A percentile compares a stretch with the other conserved stretches of the same genome.
Conservation (phyloP, 1,284 basidiomycete genomes). For the Limonomyces culmigenus region DNA sequence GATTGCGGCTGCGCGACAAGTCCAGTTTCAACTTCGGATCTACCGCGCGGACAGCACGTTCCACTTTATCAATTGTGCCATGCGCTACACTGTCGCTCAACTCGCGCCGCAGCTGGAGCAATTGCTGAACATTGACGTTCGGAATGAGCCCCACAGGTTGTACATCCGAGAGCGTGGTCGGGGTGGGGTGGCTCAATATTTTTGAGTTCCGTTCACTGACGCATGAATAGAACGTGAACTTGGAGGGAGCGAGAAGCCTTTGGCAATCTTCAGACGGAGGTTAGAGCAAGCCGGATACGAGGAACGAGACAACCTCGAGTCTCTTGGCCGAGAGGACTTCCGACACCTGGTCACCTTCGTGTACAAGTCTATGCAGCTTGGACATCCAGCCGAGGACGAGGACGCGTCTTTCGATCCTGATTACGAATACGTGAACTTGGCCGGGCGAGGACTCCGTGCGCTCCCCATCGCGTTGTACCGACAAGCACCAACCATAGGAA, state of each 20-base stretch:
- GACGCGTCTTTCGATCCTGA: slow-evolving; percentile 62
- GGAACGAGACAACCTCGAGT: slow-evolving; percentile 64
- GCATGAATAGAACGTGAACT: slow-evolving; percentile 56
- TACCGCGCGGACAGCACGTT: slow-evolving; percentile 66
- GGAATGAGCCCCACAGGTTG: slow-evolving; percentile 49
- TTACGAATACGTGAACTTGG: slow-evolving; percentile 77
- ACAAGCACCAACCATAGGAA: slow-evolving; percentile 75
- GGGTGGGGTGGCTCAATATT: slow-evolving; percentile 29
- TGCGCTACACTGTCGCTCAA: slow-evolving; percentile 55
- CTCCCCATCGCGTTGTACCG: slow-evolving; percentile 84
- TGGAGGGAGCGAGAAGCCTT: slow-evolving; percentile 69
- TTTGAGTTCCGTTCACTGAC: slow-evolving; percentile 2
- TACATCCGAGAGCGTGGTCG: slow-evolving; percentile 75
- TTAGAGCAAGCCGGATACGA: slow-evolving; percentile 89
- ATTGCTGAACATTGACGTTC: slow-evolving; percentile 32
- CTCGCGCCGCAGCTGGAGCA: slow-evolving; percentile 47
- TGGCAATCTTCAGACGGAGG: slow-evolving; percentile 71
- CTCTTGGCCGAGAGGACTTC: slow-evolving; percentile 71
- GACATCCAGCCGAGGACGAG: slow-evolving; percentile 25
- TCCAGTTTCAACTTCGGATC: too few species aligned
- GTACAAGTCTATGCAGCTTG: slow-evolving; percentile 57
- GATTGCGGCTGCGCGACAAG: too few species aligned
- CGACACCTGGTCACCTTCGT: slow-evolving; percentile 84
- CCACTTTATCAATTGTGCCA: slow-evolving; percentile 49
- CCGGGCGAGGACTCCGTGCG: slow-evolving; percentile 70